These are phyloP conservation scores for Malus sieversii DNA, from an alignment of 306 rosid genomes.

Conservation along the genomic window DNA sequence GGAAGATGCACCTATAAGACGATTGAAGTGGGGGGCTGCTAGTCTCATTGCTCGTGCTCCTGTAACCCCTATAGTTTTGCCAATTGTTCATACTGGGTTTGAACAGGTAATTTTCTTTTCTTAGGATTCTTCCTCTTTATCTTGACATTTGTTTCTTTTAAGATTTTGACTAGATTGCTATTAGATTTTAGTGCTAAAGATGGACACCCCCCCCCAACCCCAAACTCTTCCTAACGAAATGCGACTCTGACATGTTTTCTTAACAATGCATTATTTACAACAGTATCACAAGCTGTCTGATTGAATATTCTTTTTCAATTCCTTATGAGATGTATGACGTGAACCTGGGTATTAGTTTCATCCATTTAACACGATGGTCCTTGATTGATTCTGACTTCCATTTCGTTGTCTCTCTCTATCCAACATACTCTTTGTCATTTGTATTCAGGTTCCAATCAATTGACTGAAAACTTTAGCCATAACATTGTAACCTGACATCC, in stretches of 20 bases:
- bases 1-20: constrained; percentile 70
- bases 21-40: constrained; percentile 93
- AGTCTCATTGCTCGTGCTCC: constrained; percentile 88
- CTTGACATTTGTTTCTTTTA: background rate
- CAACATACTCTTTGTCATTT: background rate
- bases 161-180: background rate
- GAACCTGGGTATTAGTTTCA: background rate
- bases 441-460: background rate
- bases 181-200: background rate
- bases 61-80: constrained; percentile 74
- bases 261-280: background rate
- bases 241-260: background rate
- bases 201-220: background rate
- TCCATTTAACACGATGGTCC: background rate
- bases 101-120: constrained; percentile 42
- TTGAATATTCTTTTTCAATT: background rate
- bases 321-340: background rate
- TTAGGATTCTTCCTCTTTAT: background rate
- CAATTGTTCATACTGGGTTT: constrained; percentile 78
- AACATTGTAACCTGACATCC: background rate
- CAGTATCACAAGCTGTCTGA: background rate
- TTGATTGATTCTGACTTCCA: background rate
- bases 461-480: background rate
- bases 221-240: background rate
- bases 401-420: background rate